Percentiles rank a stretch among this genome's conserved stretches.
These are phyloP conservation scores for Salix udensis DNA, from an alignment of 345 rosid genomes.

Conservation along the genomic window DNA sequence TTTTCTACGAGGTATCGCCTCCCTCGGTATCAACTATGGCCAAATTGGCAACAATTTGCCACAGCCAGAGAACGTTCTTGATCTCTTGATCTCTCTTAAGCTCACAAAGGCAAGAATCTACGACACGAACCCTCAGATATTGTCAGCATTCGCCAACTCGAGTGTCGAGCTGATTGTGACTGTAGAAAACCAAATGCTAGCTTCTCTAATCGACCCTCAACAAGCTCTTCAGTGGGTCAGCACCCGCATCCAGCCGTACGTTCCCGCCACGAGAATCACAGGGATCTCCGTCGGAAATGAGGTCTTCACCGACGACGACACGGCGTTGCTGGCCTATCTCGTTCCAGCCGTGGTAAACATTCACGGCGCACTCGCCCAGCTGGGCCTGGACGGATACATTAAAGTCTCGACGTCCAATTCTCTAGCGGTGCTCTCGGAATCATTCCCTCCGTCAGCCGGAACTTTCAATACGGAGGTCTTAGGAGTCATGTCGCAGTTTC, in stretches of 20 bases:
- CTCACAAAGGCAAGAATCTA: slow-evolving; percentile 73
- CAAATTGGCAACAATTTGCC: slow-evolving; percentile 82
- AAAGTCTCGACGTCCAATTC: slow-evolving; percentile 76
- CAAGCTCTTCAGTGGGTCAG: slow-evolving; percentile 26
- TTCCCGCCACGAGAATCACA: slow-evolving; percentile 29
- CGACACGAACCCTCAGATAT: slow-evolving; percentile 74
- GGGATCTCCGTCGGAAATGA: slow-evolving; percentile 30
- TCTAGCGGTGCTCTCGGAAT: slow-evolving; percentile 59
- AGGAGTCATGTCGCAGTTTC: slow-evolving; percentile 51
- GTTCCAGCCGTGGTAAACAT: slow-evolving; percentile 80
- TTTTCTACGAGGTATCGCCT: slow-evolving; percentile 41
- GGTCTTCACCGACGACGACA: slow-evolving; percentile 21
- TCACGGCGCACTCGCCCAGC: slow-evolving; percentile 62
- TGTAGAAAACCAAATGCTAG: slow-evolving; percentile 66
- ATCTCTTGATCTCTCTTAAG: slow-evolving; percentile 57
- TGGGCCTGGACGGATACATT: slow-evolving; percentile 63
- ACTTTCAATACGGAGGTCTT: slow-evolving; percentile 55
- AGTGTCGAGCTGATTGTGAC: slow-evolving; percentile 72
- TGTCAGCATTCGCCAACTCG: slow-evolving; percentile 73
- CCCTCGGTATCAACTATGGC: slow-evolving; percentile 87
- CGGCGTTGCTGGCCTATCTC: slow-evolving; percentile 20
- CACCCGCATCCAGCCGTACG: slow-evolving; percentile 20
- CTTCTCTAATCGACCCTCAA: slow-evolving; percentile 22
- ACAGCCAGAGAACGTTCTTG: slow-evolving; percentile 60
- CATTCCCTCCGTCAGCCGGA: slow-evolving; percentile 91